Conservation (phyloP, 2,329 filamentous ascomycete genomes). For the Aspergillus sp. region DNA sequence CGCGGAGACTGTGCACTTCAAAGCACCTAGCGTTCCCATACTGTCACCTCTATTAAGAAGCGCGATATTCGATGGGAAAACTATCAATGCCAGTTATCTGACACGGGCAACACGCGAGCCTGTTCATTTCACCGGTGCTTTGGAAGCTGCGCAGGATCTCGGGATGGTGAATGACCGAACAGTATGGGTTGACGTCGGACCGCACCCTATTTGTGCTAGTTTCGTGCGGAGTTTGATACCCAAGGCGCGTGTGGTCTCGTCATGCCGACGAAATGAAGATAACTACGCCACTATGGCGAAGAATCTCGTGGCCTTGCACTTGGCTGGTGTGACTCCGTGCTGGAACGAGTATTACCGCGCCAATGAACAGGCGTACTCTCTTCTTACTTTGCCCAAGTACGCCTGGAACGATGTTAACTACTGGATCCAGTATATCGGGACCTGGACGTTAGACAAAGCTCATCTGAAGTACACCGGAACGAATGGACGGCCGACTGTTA, state of each 20-base stretch:
- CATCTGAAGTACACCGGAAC: background rate
- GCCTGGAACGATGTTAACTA: constrained; percentile 71
- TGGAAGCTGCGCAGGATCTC: constrained; percentile 58
- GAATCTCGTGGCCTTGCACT: constrained; percentile 59
- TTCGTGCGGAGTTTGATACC: constrained; percentile 68
- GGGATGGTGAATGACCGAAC: constrained; percentile 59
- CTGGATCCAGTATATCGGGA: constrained; percentile 71
- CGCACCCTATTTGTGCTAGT: constrained; percentile 68
- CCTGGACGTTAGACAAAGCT: constrained; percentile 70
- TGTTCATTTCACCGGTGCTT: constrained; percentile 66
- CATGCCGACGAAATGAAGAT: constrained; percentile 62
- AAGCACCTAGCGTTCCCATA: constrained; percentile 42
- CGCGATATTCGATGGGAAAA: constrained; percentile 54
- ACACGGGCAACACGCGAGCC: constrained; percentile 65
- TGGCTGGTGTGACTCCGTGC: constrained; percentile 61
- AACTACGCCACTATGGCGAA: constrained; percentile 65
- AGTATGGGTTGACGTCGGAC: constrained; percentile 71
- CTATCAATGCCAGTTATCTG: constrained; percentile 63
- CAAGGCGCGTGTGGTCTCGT: constrained; percentile 55
- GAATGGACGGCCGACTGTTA: background rate
- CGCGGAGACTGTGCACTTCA: constrained; percentile 5
- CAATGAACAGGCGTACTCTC: constrained; percentile 57
- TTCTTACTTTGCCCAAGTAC: constrained; percentile 67
- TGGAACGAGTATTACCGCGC: constrained; percentile 70
- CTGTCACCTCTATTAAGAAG: constrained; percentile 69